Conservation (phyloP, 2,329 filamentous ascomycete genomes). For the Mollisia scopiformis region DNA sequence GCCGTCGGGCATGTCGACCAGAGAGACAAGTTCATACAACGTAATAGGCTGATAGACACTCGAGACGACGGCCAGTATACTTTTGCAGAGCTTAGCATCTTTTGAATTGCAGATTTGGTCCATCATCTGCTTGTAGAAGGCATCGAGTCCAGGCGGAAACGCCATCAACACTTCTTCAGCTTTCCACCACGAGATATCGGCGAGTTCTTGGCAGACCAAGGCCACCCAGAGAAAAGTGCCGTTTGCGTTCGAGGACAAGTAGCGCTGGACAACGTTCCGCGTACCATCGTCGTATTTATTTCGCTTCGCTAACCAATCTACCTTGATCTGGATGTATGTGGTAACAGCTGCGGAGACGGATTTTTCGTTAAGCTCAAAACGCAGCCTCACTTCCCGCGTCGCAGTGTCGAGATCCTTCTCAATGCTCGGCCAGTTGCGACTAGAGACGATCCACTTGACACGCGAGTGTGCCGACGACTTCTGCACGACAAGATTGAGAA, state of each 20-base stretch:
- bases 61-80: slow-evolving; percentile 17
- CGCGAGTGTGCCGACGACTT: slow-evolving; percentile 1
- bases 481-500: slow-evolving; percentile 14
- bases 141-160: slow-evolving; percentile 29
- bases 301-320: slow-evolving; percentile 6
- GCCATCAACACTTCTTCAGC: slow-evolving; percentile 20
- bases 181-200: slow-evolving; percentile 23
- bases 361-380: slow-evolving; percentile 40
- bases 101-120: slow-evolving; percentile 26
- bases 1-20: slow-evolving; percentile 18
- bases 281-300: slow-evolving; percentile 4
- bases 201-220: slow-evolving; percentile 37
- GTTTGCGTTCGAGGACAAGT: not conserved
- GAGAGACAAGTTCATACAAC: slow-evolving; percentile 23
- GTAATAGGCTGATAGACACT: slow-evolving; percentile 28
- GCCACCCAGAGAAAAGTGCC: no score
- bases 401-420: slow-evolving; percentile 5
- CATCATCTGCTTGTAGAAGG: slow-evolving; percentile 35
- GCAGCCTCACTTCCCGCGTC: not conserved
- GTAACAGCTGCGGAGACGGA: slow-evolving; percentile 40
- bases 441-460: slow-evolving; percentile 25
- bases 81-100: slow-evolving; percentile 23
- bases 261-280: not conserved
- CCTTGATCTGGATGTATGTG: slow-evolving; percentile 21
- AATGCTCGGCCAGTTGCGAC: slow-evolving; percentile 17